Percentiles rank a stretch among this genome's conserved stretches.
Conservation (phyloP, 2,329 filamentous ascomycete genomes). For the Botryosphaeria agaves region DNA sequence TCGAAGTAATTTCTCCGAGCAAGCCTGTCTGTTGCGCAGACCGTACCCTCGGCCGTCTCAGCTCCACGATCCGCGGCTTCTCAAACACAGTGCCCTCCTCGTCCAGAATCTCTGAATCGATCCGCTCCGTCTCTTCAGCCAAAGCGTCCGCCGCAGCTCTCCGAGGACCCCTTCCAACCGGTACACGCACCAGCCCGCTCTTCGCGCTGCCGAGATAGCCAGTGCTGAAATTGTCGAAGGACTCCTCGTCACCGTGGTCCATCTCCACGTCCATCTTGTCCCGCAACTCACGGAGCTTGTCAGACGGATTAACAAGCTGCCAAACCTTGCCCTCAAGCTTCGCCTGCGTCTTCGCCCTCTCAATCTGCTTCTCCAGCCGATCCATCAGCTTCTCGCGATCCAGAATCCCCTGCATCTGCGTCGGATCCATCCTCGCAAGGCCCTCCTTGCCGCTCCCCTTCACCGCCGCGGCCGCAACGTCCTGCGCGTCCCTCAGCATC, state of each 20-base stretch:
- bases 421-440: constrained; percentile 46
- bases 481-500: constrained; percentile 94
- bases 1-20: constrained; percentile 55
- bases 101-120: constrained; percentile 35
- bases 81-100: constrained; percentile 52
- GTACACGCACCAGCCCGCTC: constrained; percentile 11
- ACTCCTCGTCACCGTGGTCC: constrained; percentile 30
- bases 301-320: constrained; percentile 71
- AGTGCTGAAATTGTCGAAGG: constrained; percentile 44
- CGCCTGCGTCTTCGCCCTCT: constrained; percentile 93
- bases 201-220: constrained; percentile 25
- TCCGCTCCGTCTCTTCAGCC: constrained; percentile 20
- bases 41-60: constrained; percentile 53
- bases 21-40: constrained; percentile 47
- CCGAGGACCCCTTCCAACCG: constrained; percentile 22
- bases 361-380: constrained; percentile 83
- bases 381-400: constrained; percentile 88
- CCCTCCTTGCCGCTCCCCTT: constrained; percentile 35
- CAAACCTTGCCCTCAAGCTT: constrained; percentile 90
- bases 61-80: constrained; percentile 63
- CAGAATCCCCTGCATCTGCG: constrained; percentile 77
- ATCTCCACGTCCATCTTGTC: constrained; percentile 65
- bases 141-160: constrained; percentile 19
- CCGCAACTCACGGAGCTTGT: constrained; percentile 76
- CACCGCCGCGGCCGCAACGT: constrained; percentile 83